Base-by-base conservation (phyloP, 495 filamentous ascomycete genomes). In the Xylaria intraflava region DNA sequence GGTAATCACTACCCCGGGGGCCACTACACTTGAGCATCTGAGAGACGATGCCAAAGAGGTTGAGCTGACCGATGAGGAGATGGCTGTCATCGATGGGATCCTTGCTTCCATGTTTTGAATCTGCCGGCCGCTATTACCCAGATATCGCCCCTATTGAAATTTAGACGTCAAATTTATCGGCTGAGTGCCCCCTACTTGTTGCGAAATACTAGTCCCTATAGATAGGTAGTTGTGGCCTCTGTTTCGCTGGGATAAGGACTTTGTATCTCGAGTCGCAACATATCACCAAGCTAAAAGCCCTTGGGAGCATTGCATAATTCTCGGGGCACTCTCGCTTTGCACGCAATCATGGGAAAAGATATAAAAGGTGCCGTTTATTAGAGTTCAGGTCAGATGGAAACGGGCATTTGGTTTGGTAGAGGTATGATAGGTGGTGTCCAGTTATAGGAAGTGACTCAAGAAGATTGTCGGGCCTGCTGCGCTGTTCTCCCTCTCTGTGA, bases 1-100 rank as follows among this genome's bases (percentile, higher is more conserved):
- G 2, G 85, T 94, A 58, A 83, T 94, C 47, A 90, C 90, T 2
- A 94, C 95, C 57, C 90, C 89, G 1, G 90, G 90, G 11, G 80
- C 84, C 12, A 83, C 78, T 27, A 74, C 69, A 3, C 68, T 54
- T 6, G 65, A 46, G 2, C 64, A 76, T 3, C 69, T 82, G 6
- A 36, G 61, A 17, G 80, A 83, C 68, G 84, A 84, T 61, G 49
- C 57, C 6, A 64, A 53, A n/a, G 27, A 64, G 8, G 63, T 82
- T 0, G 64, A 73, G 0, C 54, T 83, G 20, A 69, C 63, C 6
- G 66, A 73, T 14, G 71, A 68, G 10, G 81, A 83, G 60, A 58
- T 77, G 69, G 63, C 55, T 10, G 66, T 69, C 59, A 76, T 85
- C 31, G 69, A 81, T 45, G 56, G 46, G 7, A 72, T 72, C 29